A percentile compares a stretch with the other conserved stretches of the same genome.
Conservation (phyloP, 2,329 filamentous ascomycete species). For the Penicillium aurantiogriseum region DNA sequence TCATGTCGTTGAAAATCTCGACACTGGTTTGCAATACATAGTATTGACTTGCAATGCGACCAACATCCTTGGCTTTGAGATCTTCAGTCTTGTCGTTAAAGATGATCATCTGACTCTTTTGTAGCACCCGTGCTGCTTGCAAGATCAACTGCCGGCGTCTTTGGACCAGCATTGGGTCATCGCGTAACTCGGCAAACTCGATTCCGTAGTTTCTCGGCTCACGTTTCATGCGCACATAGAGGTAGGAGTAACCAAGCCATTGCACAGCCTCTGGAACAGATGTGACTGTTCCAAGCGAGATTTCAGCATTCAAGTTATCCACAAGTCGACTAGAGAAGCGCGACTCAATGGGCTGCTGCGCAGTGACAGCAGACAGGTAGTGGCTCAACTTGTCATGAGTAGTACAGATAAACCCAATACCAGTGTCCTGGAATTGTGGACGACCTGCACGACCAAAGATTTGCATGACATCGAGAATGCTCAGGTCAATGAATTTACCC, state of each 20-base stretch:
- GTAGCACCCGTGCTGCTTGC: conserved; percentile 80
- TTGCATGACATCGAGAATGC: conserved; percentile 93
- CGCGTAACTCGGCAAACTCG: conserved; percentile 83
- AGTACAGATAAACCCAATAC: conserved; percentile 97
- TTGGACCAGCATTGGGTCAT: conserved; percentile 85
- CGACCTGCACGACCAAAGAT: conserved; percentile 98
- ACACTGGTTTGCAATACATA: conserved; percentile 93
- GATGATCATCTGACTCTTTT: conserved; percentile 97
- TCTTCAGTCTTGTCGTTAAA: conserved; percentile 95
- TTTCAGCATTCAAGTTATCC: conserved; percentile 95
- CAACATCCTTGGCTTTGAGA: conserved; percentile 88
- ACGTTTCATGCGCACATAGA: conserved; percentile 93
- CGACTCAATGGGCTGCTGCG: conserved; percentile 97
- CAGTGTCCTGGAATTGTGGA: conserved; percentile 94
- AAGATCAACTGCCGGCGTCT: conserved; percentile 82
- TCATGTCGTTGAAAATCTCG: conserved; percentile 94
- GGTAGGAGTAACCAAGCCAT: conserved; percentile 96
- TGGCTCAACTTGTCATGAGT: conserved; percentile 90
- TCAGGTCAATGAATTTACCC: conserved; percentile 93
- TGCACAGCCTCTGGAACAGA: conserved; percentile 90
- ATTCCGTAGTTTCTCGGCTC: conserved; percentile 93
- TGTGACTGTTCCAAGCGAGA: conserved; percentile 89
- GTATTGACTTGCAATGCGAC: conserved; percentile 93
- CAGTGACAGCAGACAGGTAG: conserved; percentile 88
- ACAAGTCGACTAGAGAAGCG: conserved; percentile 90